Conservation (phyloP, 176 grass and related monocot genomes). For the Oryza nivara region DNA sequence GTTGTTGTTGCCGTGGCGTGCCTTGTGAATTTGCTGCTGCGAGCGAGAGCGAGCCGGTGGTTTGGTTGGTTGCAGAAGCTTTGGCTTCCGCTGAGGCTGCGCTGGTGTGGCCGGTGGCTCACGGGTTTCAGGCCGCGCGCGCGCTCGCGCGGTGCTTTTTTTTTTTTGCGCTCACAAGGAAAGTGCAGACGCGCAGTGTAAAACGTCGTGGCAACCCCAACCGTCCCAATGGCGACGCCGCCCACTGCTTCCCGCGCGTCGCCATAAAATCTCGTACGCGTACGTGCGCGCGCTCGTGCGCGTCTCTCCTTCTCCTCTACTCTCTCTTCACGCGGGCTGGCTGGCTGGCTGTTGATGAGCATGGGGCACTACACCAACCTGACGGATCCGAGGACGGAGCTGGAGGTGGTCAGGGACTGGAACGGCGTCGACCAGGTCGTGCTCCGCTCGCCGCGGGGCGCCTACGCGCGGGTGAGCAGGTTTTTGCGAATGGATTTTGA, state of each 20-base stretch:
- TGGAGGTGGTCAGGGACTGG: conserved; percentile 70
- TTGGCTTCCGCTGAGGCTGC: conserved; percentile 9
- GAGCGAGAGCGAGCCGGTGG: not conserved
- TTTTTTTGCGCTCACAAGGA: conserved; percentile 49
- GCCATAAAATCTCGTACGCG: not conserved
- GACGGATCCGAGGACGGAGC: conserved; percentile 54
- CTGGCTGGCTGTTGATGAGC: conserved; percentile 27
- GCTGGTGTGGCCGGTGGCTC: conserved; percentile 25
- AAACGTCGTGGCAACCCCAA: conserved; percentile 39
- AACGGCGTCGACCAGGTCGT: conserved; percentile 65
- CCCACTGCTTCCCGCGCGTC: not conserved
- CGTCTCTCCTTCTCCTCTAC: too few relatives aligned
- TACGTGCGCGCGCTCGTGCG: not conserved
- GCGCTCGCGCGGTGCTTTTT: conserved; percentile 33
- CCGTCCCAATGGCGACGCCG: conserved; percentile 49
- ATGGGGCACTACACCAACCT: conserved; percentile 47
- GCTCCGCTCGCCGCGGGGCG: conserved; percentile 70
- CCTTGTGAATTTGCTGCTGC: conserved; percentile 28
- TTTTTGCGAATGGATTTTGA: not conserved
- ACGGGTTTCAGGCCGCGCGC: conserved; percentile 37
- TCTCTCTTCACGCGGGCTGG: not conserved
- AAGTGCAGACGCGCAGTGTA: conserved; percentile 29
- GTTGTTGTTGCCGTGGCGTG: conserved; percentile 7
- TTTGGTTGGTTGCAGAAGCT: conserved; percentile 35
- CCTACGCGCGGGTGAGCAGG: conserved; percentile 68